These are phyloP conservation scores for Albugo candida DNA, from an alignment of 352 stramenopile genomes.

Conservation along the genomic window DNA sequence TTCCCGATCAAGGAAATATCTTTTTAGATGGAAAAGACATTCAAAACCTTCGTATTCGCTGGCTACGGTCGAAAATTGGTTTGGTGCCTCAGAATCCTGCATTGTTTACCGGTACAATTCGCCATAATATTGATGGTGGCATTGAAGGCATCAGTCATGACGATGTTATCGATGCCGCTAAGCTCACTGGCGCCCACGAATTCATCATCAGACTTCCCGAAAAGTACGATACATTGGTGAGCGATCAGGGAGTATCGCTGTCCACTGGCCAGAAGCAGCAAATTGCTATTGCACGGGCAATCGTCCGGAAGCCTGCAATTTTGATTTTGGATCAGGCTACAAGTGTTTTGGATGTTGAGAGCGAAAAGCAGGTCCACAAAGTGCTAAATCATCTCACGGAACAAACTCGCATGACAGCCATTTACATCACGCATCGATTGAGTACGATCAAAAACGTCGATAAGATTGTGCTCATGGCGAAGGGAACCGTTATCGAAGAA, in stretches of 20 bases:
- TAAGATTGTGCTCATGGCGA: slow-evolving; percentile 10
- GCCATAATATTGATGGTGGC: slow-evolving; percentile 67
- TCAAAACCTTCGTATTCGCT: slow-evolving; percentile 38
- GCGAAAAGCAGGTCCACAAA: neutral
- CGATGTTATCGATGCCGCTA: slow-evolving; percentile 62
- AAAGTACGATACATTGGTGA: slow-evolving; percentile 67
- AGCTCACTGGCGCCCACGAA: slow-evolving; percentile 59
- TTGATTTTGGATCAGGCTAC: slow-evolving; percentile 74
- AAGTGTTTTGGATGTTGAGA: neutral
- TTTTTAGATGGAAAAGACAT: slow-evolving; percentile 56
- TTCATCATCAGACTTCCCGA: slow-evolving; percentile 79
- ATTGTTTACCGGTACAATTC: slow-evolving; percentile 49
- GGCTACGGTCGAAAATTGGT: slow-evolving; percentile 22
- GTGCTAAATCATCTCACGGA: slow-evolving; percentile 6
- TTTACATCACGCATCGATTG: slow-evolving; percentile 14
- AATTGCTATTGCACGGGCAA: slow-evolving; percentile 71
- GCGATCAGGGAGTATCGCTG: slow-evolving; percentile 42
- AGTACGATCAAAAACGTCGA: slow-evolving; percentile 8
- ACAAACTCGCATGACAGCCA: slow-evolving; percentile 6
- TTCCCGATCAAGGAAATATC: slow-evolving; percentile 33
- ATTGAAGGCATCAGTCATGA: slow-evolving; percentile 28
- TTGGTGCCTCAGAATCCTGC: slow-evolving; percentile 44
- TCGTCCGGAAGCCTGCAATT: slow-evolving; percentile 52
- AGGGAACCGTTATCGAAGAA: slow-evolving; percentile 7
- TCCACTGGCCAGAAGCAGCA: slow-evolving; percentile 86